phyloP scores from a whole-genome alignment of 2,329 filamentous ascomycete species.

The Aspergillus unguis region DNA sequence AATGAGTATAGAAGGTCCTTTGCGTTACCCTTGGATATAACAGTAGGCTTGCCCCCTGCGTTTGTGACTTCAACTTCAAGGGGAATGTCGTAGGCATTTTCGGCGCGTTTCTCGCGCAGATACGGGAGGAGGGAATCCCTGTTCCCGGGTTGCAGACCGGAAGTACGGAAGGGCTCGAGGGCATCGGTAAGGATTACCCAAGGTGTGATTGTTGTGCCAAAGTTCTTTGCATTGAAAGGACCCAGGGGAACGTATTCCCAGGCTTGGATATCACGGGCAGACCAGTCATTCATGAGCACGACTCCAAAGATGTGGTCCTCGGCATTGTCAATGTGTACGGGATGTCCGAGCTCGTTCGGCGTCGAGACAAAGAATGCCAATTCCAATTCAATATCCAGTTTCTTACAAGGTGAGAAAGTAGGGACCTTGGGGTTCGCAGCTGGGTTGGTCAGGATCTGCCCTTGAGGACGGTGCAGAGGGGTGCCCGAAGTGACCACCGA shows the following conservation, averaged over 20 bases:
- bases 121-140: slow-evolving; percentile 58
- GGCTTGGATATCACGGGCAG: slow-evolving; percentile 73
- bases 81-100: slow-evolving; percentile 64
- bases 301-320: slow-evolving; percentile 73
- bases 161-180: slow-evolving; percentile 62
- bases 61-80: slow-evolving; percentile 59
- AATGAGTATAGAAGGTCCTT: slow-evolving; percentile 76
- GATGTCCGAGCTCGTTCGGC: slow-evolving; percentile 61
- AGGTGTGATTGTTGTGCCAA: slow-evolving; percentile 70
- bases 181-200: slow-evolving; percentile 79
- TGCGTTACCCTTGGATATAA: slow-evolving; percentile 59
- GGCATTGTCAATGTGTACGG: slow-evolving; percentile 62
- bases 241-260: slow-evolving; percentile 84
- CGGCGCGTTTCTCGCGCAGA: slow-evolving; percentile 57
- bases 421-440: slow-evolving; percentile 60
- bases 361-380: slow-evolving; percentile 70
- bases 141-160: slow-evolving; percentile 53
- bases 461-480: slow-evolving; percentile 67
- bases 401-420: slow-evolving; percentile 60
- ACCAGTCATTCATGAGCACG: slow-evolving; percentile 86
- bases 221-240: slow-evolving; percentile 82
- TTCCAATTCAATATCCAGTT: slow-evolving; percentile 77
- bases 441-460: slow-evolving; percentile 68
- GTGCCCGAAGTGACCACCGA: slow-evolving; percentile 73
- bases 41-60: slow-evolving; percentile 51